A percentile compares a stretch with the other conserved stretches of the same genome.
Evolutionary conservation across 2,329 filamentous ascomycete genomes (phyloP).

Genomic region (Cryoendolithus antarcticus): DNA sequence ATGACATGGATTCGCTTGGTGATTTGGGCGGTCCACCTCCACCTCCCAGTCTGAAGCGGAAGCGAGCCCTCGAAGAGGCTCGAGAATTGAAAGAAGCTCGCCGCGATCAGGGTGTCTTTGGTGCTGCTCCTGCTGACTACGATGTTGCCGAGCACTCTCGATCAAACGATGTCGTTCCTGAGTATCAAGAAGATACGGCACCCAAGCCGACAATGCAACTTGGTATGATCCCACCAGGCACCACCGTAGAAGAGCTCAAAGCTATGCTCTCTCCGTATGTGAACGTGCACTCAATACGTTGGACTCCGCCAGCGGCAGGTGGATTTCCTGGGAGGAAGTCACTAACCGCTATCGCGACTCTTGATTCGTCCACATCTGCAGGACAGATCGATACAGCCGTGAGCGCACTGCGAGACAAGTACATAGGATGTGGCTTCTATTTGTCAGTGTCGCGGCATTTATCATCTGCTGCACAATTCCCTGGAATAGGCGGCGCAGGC

Average conservation of each 20-base stretch:
- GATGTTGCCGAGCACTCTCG: conserved; percentile 1
- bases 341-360: conserved; percentile 64
- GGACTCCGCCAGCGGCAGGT: conserved; percentile 6
- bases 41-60: conserved; percentile 21
- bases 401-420: conserved; percentile 66
- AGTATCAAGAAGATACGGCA: conserved; percentile 31
- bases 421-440: conserved; percentile 75
- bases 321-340: conserved; percentile 52
- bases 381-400: conserved; percentile 74
- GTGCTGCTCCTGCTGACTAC: background rate
- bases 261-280: conserved; percentile 13
- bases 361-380: conserved; percentile 68
- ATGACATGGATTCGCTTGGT: no score
- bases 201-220: conserved; percentile 43
- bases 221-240: conserved; percentile 41
- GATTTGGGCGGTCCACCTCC: conserved; percentile 18
- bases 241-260: conserved; percentile 52
- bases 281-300: conserved; percentile 18
- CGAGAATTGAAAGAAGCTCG: conserved; percentile 18
- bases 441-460: conserved; percentile 70
- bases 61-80: conserved; percentile 21
- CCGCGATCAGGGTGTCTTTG: conserved; percentile 14
- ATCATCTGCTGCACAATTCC: conserved; percentile 46
- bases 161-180: conserved; percentile 2
- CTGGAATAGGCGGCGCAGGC: conserved; percentile 1